A percentile compares a stretch with the other conserved stretches of the same genome.
Evolutionary conservation across 2,329 filamentous ascomycete genomes (phyloP).

Genomic region (Scolecobasidium constrictum): DNA sequence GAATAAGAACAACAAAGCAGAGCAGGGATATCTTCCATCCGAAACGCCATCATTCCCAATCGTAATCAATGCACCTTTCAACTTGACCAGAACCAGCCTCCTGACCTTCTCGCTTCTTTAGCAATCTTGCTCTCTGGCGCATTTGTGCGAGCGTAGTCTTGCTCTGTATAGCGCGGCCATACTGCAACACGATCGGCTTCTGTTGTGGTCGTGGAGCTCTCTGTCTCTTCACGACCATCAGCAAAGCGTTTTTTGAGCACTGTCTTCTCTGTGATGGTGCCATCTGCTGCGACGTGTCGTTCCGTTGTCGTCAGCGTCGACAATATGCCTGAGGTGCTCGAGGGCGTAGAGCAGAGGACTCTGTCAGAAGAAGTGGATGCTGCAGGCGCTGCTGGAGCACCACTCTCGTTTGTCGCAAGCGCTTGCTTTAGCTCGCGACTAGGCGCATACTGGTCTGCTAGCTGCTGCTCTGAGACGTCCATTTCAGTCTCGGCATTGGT

Average conservation of each 20-base stretch:
- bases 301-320: conserved; percentile 48
- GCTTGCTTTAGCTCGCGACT: not conserved
- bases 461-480: not conserved
- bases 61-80: not conserved
- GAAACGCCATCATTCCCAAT: not conserved
- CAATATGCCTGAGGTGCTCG: conserved; percentile 24
- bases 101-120: not conserved
- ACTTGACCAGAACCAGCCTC: conserved; percentile 25
- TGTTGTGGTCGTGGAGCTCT: conserved; percentile 40
- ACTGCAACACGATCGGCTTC: conserved; percentile 5
- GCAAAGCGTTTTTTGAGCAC: conserved; percentile 47
- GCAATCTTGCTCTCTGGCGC: not conserved
- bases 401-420: not conserved
- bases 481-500: not conserved
- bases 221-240: conserved; percentile 49
- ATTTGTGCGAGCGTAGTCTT: not conserved
- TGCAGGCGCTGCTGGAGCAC: not conserved
- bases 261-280: conserved; percentile 45
- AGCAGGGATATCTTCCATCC: conserved; percentile 6
- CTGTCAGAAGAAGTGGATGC: not conserved
- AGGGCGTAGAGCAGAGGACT: not conserved
- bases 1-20: too few relatives aligned
- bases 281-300: conserved; percentile 43
- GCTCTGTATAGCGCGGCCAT: not conserved
- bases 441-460: too few relatives aligned